phyloP scores from a whole-genome alignment of 1,139 yeast species.

The Candida pseudocylindracea region DNA sequence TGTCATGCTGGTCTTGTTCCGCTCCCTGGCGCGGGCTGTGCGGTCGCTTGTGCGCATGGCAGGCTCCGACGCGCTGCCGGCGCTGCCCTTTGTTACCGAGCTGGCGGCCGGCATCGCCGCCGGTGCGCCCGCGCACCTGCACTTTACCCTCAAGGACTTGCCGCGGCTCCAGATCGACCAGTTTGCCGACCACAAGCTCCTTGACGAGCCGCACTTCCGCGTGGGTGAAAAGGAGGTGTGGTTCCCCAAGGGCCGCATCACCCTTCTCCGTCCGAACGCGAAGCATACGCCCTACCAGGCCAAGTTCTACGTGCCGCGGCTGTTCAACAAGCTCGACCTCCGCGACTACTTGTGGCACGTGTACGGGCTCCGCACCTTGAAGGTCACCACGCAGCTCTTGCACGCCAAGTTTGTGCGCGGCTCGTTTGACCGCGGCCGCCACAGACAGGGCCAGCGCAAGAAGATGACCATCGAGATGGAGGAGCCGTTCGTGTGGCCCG shows the following conservation, averaged over 20 bases:
- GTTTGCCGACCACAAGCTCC: slow-evolving; percentile 32
- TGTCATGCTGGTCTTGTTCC: too few relatives aligned
- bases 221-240: slow-evolving; percentile 54
- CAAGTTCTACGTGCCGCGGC: slow-evolving; percentile 76
- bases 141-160: slow-evolving; percentile 11
- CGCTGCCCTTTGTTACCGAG: too few relatives aligned
- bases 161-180: slow-evolving; percentile 17
- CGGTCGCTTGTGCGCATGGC: too few relatives aligned
- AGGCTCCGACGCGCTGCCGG: too few relatives aligned
- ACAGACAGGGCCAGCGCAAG: slow-evolving; percentile 63
- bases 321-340: slow-evolving; percentile 75
- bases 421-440: slow-evolving; percentile 42
- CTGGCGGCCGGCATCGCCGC: slow-evolving; percentile 11
- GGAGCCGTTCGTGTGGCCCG: slow-evolving; percentile 91
- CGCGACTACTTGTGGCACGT: slow-evolving; percentile 79
- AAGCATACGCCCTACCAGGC: slow-evolving; percentile 94
- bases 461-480: slow-evolving; percentile 91
- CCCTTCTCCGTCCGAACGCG: slow-evolving; percentile 71
- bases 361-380: slow-evolving; percentile 73
- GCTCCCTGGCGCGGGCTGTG: too few relatives aligned
- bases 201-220: slow-evolving; percentile 57
- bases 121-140: slow-evolving; percentile 20
- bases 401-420: slow-evolving; percentile 51
- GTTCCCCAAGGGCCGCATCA: slow-evolving; percentile 69
- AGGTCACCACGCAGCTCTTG: slow-evolving; percentile 65